Conservation (phyloP, 305 asterid species). For the Fraxinus albicans region DNA sequence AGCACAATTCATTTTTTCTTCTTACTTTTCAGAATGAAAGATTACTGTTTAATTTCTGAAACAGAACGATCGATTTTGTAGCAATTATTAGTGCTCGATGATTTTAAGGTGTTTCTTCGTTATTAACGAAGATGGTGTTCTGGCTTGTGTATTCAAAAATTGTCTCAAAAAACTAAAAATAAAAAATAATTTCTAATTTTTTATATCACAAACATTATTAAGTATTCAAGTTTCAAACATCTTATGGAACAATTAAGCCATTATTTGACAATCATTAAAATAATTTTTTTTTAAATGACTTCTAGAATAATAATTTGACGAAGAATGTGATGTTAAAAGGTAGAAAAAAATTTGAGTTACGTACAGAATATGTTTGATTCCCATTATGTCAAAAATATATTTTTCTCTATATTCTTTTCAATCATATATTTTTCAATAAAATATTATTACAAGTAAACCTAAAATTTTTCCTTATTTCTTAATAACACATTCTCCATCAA, state of each 20-base stretch:
- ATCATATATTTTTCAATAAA: no score
- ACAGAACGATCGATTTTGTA: background rate
- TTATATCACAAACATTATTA: background rate
- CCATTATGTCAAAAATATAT: no score
- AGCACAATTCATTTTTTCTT: conserved; percentile 36
- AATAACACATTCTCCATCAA: no score
- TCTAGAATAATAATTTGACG: no score
- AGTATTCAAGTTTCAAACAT: background rate
- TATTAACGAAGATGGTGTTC: background rate
- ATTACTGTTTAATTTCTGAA: background rate
- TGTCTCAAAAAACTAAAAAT: background rate
- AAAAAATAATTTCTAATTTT: background rate
- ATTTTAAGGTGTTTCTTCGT: background rate
- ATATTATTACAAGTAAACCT: no score
- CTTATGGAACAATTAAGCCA: background rate
- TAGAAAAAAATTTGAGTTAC: no score
- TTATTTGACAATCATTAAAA: no score
- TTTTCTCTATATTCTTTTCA: no score
- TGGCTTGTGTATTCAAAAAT: background rate
- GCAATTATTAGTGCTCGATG: background rate
- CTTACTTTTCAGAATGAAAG: background rate
- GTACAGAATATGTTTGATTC: no score
- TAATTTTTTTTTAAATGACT: no score
- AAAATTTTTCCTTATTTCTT: no score
- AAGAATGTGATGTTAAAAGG: no score